Evolutionary conservation across 768 basidiomycete genomes (phyloP).

Genomic region (Cubamyces sp.): DNA sequence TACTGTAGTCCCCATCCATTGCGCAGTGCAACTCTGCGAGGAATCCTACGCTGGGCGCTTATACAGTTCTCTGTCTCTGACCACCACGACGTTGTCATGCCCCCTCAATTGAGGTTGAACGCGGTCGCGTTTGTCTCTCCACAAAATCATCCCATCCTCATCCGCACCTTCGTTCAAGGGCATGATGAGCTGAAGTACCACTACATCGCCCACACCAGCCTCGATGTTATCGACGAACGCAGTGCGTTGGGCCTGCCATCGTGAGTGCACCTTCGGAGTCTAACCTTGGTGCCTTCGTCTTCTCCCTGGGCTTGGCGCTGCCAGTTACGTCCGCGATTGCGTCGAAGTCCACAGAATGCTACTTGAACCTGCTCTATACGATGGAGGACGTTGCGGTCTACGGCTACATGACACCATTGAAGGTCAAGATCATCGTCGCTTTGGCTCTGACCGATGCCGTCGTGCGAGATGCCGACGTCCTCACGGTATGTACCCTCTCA

Average conservation of each 20-base stretch:
- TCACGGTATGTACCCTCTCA: slow-evolving; percentile 53
- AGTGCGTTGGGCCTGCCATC: slow-evolving; percentile 51
- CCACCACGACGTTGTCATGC: slow-evolving; percentile 46
- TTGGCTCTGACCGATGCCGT: slow-evolving; percentile 81
- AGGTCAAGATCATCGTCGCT: slow-evolving; percentile 84
- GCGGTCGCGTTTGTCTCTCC: slow-evolving; percentile 87
- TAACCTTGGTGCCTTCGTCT: slow-evolving; percentile 1
- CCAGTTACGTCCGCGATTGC: slow-evolving; percentile 44
- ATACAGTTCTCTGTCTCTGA: slow-evolving; percentile 4
- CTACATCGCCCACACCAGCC: slow-evolving; percentile 87
- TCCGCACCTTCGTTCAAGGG: slow-evolving; percentile 69
- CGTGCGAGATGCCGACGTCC: slow-evolving; percentile 79
- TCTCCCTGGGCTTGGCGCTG: slow-evolving; percentile 30
- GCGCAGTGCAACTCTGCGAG: too few species aligned
- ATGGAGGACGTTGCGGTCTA: slow-evolving; percentile 94
- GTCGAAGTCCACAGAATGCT: slow-evolving; percentile 72
- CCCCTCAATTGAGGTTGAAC: slow-evolving; percentile 69
- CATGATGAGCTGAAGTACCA: slow-evolving; percentile 79
- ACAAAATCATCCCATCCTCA: slow-evolving; percentile 79
- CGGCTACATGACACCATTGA: slow-evolving; percentile 87
- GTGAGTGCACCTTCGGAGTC: slow-evolving; percentile 4
- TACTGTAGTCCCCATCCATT: too few species aligned
- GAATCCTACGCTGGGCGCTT: not conserved
- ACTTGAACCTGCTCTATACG: slow-evolving; percentile 84
- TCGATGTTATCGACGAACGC: slow-evolving; percentile 92